Evolutionary conservation across 1,284 basidiomycete species (phyloP).

Genomic region (Ustilago hordei): DNA sequence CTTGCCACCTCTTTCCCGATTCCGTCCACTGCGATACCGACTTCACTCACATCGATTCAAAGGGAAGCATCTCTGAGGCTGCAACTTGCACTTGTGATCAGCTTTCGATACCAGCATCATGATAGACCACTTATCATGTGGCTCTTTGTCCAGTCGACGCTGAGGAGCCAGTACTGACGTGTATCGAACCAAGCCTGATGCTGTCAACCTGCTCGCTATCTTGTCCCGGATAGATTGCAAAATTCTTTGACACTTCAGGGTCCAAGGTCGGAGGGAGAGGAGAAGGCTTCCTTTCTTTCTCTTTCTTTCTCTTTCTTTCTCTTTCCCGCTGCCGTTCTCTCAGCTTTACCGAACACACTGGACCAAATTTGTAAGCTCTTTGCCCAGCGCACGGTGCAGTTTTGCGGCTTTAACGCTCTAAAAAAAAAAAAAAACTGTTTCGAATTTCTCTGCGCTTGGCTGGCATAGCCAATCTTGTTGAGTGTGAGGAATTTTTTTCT

Average conservation of each 20-base stretch:
- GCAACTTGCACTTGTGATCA: neutral
- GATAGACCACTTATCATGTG: neutral
- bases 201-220: neutral
- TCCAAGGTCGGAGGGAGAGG: slow-evolving; percentile 8
- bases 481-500: neutral
- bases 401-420: neutral
- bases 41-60: neutral
- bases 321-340: neutral
- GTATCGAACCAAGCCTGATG: neutral
- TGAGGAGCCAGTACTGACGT: neutral
- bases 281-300: neutral
- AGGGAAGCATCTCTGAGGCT: neutral
- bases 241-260: slow-evolving; percentile 22
- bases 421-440: neutral
- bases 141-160: no score
- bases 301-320: neutral
- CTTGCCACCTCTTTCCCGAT: neutral
- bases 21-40: neutral
- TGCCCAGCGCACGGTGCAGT: no score
- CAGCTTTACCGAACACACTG: no score
- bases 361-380: neutral
- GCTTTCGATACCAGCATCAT: neutral
- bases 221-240: neutral
- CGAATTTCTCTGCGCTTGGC: neutral
- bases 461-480: neutral